Conservation (phyloP, 83 land plant genomes). For the Picea engelmannii region DNA sequence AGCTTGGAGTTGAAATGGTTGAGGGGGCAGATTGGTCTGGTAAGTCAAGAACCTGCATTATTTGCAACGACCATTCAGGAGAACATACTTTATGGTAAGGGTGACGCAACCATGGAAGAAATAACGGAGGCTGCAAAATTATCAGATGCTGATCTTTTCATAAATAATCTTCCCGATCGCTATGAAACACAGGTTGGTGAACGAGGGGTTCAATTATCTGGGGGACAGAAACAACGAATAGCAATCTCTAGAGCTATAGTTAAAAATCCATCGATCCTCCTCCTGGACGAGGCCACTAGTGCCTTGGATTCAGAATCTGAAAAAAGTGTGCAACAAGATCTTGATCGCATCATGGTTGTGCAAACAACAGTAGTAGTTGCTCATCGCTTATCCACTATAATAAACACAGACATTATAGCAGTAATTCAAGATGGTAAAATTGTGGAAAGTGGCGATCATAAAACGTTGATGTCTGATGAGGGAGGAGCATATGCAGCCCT, state of each 20-base stretch:
- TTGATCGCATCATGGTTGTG: conserved; percentile 87
- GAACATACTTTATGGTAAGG: no score
- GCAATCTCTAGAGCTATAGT: conserved; percentile 87
- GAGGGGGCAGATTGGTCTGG: conserved; percentile 67
- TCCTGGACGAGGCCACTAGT: conserved; percentile 91
- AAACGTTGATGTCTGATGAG: conserved; percentile 57
- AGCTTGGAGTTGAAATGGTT: conserved; percentile 16
- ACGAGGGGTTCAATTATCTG: conserved; percentile 87
- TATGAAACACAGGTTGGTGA: conserved; percentile 93
- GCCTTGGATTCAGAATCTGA: conserved; percentile 90
- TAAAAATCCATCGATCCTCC: conserved; percentile 82
- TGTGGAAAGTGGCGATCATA: conserved; percentile 84
- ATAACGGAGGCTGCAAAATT: conserved; percentile 67
- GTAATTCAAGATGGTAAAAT: conserved; percentile 79
- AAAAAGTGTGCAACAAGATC: conserved; percentile 89
- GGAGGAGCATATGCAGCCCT: conserved; percentile 61
- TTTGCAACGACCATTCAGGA: no score
- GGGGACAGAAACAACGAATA: conserved; percentile 75
- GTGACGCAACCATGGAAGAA: conserved; percentile 45
- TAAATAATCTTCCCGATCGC: conserved; percentile 66
- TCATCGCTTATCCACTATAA: conserved; percentile 79
- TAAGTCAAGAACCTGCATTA: no score
- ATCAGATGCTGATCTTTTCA: conserved; percentile 69
- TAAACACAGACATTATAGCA: conserved; percentile 77
- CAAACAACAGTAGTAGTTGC: conserved; percentile 85